Percentiles rank a stretch among this genome's conserved stretches.
Evolutionary conservation across 441 rosid species (phyloP).

Genomic region (Manihot esculenta): DNA sequence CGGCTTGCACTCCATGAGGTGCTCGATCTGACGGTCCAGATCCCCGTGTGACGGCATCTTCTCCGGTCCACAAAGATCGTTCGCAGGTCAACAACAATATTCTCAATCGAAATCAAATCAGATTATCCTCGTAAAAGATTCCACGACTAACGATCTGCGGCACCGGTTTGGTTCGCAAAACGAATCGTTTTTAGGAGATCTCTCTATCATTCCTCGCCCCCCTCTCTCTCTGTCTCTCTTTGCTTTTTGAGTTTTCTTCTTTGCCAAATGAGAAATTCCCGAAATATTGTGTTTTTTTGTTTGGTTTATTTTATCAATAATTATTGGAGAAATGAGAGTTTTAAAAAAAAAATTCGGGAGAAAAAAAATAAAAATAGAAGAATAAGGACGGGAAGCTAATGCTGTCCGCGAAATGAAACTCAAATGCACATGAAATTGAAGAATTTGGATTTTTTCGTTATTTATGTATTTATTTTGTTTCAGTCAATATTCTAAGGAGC

Average conservation of each 20-base stretch:
- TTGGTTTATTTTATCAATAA: neutral
- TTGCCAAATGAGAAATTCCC: neutral
- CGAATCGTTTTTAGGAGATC: constrained; percentile 26
- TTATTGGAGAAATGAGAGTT: neutral
- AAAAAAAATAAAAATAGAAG: neutral
- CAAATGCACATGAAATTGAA: constrained; percentile 45
- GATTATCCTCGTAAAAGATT: neutral
- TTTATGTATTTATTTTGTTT: no score
- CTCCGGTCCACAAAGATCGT: constrained; percentile 16
- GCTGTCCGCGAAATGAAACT: constrained; percentile 35
- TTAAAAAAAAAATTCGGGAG: neutral
- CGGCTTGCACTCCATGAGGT: constrained; percentile 96
- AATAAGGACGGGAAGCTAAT: neutral
- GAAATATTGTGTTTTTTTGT: neutral
- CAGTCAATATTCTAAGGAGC: neutral
- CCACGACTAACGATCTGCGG: constrained; percentile 15
- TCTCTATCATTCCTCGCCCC: constrained; percentile 34
- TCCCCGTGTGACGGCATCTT: constrained; percentile 87
- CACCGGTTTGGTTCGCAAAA: constrained; percentile 18
- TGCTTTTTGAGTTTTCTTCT: neutral
- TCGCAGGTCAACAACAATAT: neutral
- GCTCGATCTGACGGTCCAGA: constrained; percentile 98
- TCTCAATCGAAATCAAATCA: neutral
- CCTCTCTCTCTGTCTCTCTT: neutral
- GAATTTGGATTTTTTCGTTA: neutral